Base-by-base conservation (phyloP, 2,329 filamentous ascomycete genomes). In the Fusarium kyushuense region DNA sequence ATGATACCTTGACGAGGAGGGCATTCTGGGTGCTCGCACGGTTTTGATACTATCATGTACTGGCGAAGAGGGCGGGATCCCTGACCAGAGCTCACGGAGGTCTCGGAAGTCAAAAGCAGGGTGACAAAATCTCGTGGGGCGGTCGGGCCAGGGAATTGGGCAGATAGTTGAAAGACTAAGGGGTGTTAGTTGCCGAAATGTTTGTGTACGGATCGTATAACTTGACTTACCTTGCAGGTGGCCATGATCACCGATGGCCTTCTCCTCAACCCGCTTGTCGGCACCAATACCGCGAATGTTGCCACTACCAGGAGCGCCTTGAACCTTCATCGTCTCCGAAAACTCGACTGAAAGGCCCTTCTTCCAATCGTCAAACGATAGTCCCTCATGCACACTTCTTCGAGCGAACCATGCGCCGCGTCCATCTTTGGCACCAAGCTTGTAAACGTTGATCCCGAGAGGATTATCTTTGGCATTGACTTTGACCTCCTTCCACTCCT, bases 331-430 rank as follows among this genome's bases (percentile, higher is more conserved):
- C 17, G 90, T 93, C 79, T 94, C 91, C 1, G 86, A 83, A 76
- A 97, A 96, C 81, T 98, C 95, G 23, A 84, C 84, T 76, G 92
- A 85, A 74, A 97, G 85, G 5, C 91, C 93, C 51, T 84, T 84
- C 81, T 90, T 91, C 90, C 93, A 97, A 75, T 88, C 89, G 21
- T 87, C 85, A 77, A 96, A 97, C 0, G 89, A 84, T 21, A 96
- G 77, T 1, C 90, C 92, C 71, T 92, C 89, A 74, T 97, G 94
- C 21, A 97, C 84, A 76, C 93, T 97, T 48, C 91, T 84, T 56
- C 95, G 84, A 25, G 93, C 93, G 79, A 97, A 98, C 95, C 95
- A 98, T 10, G 92, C 85, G 3, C 94, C 95, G 68, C 90, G 90
- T 36, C 93, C 89, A 78, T 98, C 95, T 72, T 92, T 90, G 4